Conservation (phyloP, 2,329 filamentous ascomycete genomes). For the Ceratocystis ficicola region DNA sequence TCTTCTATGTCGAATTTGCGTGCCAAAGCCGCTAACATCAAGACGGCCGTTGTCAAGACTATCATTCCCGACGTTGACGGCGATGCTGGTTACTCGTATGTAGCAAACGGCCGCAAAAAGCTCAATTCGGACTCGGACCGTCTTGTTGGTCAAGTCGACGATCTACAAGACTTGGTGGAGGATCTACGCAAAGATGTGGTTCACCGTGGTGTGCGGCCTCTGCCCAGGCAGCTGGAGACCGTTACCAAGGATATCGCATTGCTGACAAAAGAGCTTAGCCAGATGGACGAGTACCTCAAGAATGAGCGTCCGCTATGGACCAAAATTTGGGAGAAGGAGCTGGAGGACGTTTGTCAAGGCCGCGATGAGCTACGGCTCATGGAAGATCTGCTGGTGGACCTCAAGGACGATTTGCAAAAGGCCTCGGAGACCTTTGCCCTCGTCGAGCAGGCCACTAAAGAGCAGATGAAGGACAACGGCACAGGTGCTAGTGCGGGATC, state of each 20-base stretch:
- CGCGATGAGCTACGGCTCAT: slow-evolving; percentile 90
- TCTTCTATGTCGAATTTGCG: slow-evolving; percentile 76
- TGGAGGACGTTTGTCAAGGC: slow-evolving; percentile 91
- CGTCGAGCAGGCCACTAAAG: slow-evolving; percentile 95
- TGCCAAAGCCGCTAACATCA: slow-evolving; percentile 69
- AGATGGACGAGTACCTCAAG: slow-evolving; percentile 83
- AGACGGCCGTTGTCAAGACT: slow-evolving; percentile 58
- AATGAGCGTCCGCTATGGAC: slow-evolving; percentile 94
- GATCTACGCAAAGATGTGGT: slow-evolving; percentile 97
- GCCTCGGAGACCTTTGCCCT: slow-evolving; percentile 85
- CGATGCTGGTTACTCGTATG: slow-evolving; percentile 72
- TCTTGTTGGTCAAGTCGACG: slow-evolving; percentile 83
- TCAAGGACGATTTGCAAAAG: slow-evolving; percentile 91
- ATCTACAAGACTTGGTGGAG: slow-evolving; percentile 93
- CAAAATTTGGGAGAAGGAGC: slow-evolving; percentile 97
- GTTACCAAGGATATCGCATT: slow-evolving; percentile 78
- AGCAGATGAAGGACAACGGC: slow-evolving; percentile 71
- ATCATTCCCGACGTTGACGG: slow-evolving; percentile 59
- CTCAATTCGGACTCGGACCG: slow-evolving; percentile 79
- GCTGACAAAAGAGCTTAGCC: slow-evolving; percentile 77
- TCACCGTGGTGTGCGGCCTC: slow-evolving; percentile 74
- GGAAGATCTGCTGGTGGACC: slow-evolving; percentile 83
- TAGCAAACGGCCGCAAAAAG: slow-evolving; percentile 74
- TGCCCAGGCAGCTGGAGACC: slow-evolving; percentile 76
- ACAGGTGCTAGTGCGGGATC: slow-evolving; percentile 39